Evolutionary conservation across 495 filamentous ascomycete species (phyloP), one percentile per base, ranked within the genome.

Genomic region (Pyrenula massariospora): DNA sequence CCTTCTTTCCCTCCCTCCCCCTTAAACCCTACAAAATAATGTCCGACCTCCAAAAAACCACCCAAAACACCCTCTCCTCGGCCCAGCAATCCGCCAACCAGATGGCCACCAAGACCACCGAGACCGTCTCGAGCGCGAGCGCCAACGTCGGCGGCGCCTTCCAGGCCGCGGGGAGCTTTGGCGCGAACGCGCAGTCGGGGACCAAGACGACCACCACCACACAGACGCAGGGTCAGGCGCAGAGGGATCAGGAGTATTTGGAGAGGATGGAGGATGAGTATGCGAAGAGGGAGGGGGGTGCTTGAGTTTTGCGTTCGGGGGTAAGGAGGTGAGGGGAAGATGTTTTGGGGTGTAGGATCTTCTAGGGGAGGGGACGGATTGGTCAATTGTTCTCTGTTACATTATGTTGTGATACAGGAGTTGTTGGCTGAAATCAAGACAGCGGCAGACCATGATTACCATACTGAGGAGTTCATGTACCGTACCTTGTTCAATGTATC

Each of bases 181-280:
- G 31, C 50, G 22, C n/a, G 50, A 52, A 20, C 19, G 22, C n/a
- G 50, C 19, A 52, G 50, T 21, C 50, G 19, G 22, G 50, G 19
- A 52, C 8, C 50, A 52, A 24, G n/a, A 52, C 50, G 8, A 19
- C 19, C 42, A 52, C 50, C 8, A 52, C 50, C 8, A 52, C 50
- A 10, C 8, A 52, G 62, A 75, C 65, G 50, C 68, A 67, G 59
- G 75, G 78, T 55, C 81, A 82, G 62, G 83, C 80, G 1, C 8
- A 42, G 15, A 42, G 15, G 31, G 83, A 85, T 57, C 72, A 72
- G 22, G 56, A 78, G 15, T 89, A 87, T 54, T 81, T 85, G 63
- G 84, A 87, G 70, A 70, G 77, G n/a, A 88, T 87, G 59, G 83
- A 86, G 72, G 85, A 88, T 48, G 84, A 89, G 67, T 88, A 89